phyloP scores from a whole-genome alignment of 2,329 filamentous ascomycete species.

The Drechslera avenae region DNA sequence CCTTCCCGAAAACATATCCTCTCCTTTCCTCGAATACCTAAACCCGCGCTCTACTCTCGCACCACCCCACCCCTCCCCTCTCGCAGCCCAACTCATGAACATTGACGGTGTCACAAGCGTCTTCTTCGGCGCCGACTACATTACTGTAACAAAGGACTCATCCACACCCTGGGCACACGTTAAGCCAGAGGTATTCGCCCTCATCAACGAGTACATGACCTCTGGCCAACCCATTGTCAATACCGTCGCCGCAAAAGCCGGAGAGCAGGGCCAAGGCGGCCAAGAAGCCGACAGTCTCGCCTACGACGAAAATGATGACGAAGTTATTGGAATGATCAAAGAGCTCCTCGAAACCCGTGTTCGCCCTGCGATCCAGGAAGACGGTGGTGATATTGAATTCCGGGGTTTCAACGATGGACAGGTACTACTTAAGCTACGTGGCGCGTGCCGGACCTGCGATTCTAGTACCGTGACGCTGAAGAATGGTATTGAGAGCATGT shows the following conservation, averaged over 20 bases:
- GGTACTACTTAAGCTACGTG: conserved; percentile 84
- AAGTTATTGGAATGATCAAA: conserved; percentile 98
- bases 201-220: conserved; percentile 92
- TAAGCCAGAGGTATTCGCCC: conserved; percentile 90
- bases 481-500: conserved; percentile 97
- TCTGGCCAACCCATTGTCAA: conserved; percentile 82
- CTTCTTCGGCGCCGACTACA: conserved; percentile 94
- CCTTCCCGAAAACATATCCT: conserved; percentile 73
- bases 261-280: conserved; percentile 57
- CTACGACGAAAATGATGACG: conserved; percentile 88
- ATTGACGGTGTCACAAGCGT: conserved; percentile 94
- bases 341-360: conserved; percentile 95
- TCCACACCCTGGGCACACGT: conserved; percentile 93
- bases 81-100: conserved; percentile 88
- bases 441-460: conserved; percentile 94
- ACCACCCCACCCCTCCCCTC: conserved; percentile 85
- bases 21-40: conserved; percentile 89
- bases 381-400: conserved; percentile 97
- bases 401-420: conserved; percentile 84
- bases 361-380: conserved; percentile 93
- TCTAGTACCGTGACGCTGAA: conserved; percentile 95
- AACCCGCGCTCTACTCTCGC: conserved; percentile 85
- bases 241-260: conserved; percentile 64
- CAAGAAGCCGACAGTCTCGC: conserved; percentile 71
- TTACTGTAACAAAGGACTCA: conserved; percentile 89